phyloP scores from a whole-genome alignment of 768 basidiomycete genomes.

The Mycena sanguinolenta region DNA sequence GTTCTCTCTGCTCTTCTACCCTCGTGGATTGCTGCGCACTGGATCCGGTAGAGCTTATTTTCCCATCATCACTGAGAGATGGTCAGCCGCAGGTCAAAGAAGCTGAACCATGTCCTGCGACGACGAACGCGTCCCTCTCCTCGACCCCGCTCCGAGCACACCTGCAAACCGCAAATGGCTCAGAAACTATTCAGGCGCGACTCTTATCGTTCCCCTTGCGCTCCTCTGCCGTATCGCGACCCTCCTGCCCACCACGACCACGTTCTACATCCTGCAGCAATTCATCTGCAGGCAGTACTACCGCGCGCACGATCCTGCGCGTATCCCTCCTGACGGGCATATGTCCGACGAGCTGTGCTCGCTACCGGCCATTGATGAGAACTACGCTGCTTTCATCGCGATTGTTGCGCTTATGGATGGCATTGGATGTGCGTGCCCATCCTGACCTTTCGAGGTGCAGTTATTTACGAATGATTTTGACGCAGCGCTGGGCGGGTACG shows the following conservation, averaged over 20 bases:
- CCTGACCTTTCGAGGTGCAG: not conserved
- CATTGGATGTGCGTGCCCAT: conserved; percentile 41
- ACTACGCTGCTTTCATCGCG: conserved; percentile 40
- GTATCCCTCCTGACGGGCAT: conserved; percentile 28
- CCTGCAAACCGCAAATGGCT: not conserved
- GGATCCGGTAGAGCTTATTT: too few species aligned
- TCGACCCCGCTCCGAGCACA: not conserved
- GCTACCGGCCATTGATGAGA: conserved; percentile 37
- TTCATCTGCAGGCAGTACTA: conserved; percentile 45
- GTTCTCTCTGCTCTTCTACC: too few species aligned
- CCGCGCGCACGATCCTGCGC: conserved; percentile 29
- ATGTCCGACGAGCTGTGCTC: conserved; percentile 37
- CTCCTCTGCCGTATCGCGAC: conserved; percentile 40
- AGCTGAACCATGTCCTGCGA: too few species aligned
- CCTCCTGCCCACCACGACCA: conserved; percentile 42
- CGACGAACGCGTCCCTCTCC: conserved; percentile 14
- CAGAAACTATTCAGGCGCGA: not conserved
- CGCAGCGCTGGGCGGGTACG: conserved; percentile 43
- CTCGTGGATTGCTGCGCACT: too few species aligned
- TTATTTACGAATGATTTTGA: not conserved
- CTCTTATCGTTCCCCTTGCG: conserved; percentile 44
- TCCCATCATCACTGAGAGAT: too few species aligned
- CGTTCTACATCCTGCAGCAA: conserved; percentile 42
- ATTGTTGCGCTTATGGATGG: conserved; percentile 33
- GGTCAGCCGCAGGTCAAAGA: too few species aligned